Evolutionary conservation across 345 rosid species (phyloP), one percentile per base, ranked within the genome.

Genomic region (Salix caprea): DNA sequence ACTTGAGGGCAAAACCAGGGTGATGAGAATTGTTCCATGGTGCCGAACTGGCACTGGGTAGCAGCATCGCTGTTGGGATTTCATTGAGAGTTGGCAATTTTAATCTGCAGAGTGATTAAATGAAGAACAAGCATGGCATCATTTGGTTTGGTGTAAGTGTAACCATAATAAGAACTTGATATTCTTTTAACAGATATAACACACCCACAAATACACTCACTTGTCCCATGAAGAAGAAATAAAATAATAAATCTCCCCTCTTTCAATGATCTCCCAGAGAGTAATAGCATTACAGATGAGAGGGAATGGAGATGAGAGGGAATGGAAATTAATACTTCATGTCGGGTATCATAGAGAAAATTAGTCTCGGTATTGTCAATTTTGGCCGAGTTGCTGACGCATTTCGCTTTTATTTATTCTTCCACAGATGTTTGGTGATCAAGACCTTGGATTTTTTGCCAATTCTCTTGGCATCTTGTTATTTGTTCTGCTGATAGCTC

Each of bases 371-470:
- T 2, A 1, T 9, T 56, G 62, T n/a, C 5, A 56, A 9, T 56
- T n/a, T 1, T 56, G 28, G 62, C 4, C 4, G 62, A 9, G 62
- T 56, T 3, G 23, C 62, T n/a, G 28, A 56, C 23, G 64, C 64
- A 58, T 61, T 42, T 62, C 4, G 12, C 65, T 40, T 28, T 21
- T 52, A 23, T 23, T 28, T 18, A 18, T 79, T 37, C 83, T 56
- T 50, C 74, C 82, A 86, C 95, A 91, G 95, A 92, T 94, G 97
- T 74, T 92, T 42, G 95, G 89, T 69, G 95, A 94, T 81, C 92
- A 85, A 70, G 94, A 87, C 74, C 85, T 90, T 44, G 92, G 95
- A 34, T 92, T 92, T 79, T 86, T 94, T 19, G 88, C 90, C 84
- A 94, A 91, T 81, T 87, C 88, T 82, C 90, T 91, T 66, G 97